Evolutionary conservation across 2,329 filamentous ascomycete species (phyloP), one percentile per base, ranked within the genome.

Genomic region (Fragosphaeria purpurea): DNA sequence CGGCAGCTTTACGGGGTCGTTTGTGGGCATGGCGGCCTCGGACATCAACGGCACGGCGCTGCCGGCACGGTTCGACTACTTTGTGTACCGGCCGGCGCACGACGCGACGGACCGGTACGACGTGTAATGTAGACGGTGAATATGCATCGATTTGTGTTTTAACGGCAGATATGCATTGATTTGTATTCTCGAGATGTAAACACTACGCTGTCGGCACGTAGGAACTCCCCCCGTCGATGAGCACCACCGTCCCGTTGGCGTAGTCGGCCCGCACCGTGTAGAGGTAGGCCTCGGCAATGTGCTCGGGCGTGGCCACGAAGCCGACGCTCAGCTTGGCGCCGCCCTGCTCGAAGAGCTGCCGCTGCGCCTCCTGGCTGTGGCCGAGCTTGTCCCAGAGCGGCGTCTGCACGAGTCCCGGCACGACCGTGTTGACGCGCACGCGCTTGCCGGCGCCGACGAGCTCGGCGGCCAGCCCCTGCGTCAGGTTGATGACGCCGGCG

Each of bases 1-100:
- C 55, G 79, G 79, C 1, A 83, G 79, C 60, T 83, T 83, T 55
- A 83, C 79, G 0, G 79, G 79, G 0, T 76, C 79, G 0, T 80
- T 80, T 65, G 72, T 79, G 0, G 76, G 76, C 0, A 63, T 80
- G 55, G 76, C 76, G 1, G 74, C 72, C 41, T 79, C 75, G 4
- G 76, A 80, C 60, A 50, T 78, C 41, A 79, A 80, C 50, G 76
- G 76, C 3, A 70, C 69, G 12, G 73, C 65, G 7, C 55, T 62
- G 48, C 60, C 64, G 48, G 76, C 76, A 0, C 63, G 53, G 5
- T 79, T 79, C 61, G 74, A 77, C 50, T 70, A 75, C 42, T 75
- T 79, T 50, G 54, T 67, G 0, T 80, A 80, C 58, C 63, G 67
- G 2, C 76, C 76, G 5, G 70, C 71, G 6, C 58, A 70, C 31